phyloP scores from a whole-genome alignment of 2,329 filamentous ascomycete genomes.

The Diplodia mutila region DNA sequence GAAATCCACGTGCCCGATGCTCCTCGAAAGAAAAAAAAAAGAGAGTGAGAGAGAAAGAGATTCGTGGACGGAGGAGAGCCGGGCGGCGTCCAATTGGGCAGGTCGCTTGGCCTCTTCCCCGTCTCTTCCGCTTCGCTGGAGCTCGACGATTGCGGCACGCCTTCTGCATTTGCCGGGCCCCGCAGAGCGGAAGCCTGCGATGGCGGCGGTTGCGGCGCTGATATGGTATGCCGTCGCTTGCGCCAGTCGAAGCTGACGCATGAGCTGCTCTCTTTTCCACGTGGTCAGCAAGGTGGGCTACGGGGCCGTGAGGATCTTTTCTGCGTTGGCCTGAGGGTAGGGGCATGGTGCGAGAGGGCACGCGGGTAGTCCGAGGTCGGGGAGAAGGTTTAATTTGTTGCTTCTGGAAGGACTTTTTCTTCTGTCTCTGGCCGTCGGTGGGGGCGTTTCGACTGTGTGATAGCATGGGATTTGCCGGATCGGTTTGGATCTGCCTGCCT shows the following conservation, averaged over 20 bases:
- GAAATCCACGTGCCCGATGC: not conserved
- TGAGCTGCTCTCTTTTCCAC: not conserved
- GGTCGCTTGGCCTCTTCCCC: constrained; percentile 4
- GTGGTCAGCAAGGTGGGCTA: constrained; percentile 9
- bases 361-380: not conserved
- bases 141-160: not conserved
- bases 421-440: not conserved
- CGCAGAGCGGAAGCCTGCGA: not conserved
- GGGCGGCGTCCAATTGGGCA: constrained; percentile 2
- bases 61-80: not conserved
- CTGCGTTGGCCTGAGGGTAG: not conserved
- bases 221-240: not conserved
- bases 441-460: not conserved
- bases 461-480: constrained; percentile 10
- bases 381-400: constrained; percentile 14
- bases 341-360: not conserved
- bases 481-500: not conserved
- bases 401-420: constrained; percentile 12
- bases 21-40: not conserved
- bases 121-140: not conserved
- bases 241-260: not conserved
- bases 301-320: not conserved
- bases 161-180: not conserved
- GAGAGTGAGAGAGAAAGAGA: no score
- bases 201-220: constrained; percentile 1